A percentile compares a stretch with the other conserved stretches of the same genome.
Conservation (phyloP, 768 basidiomycete species). For the Mycena filopes region DNA sequence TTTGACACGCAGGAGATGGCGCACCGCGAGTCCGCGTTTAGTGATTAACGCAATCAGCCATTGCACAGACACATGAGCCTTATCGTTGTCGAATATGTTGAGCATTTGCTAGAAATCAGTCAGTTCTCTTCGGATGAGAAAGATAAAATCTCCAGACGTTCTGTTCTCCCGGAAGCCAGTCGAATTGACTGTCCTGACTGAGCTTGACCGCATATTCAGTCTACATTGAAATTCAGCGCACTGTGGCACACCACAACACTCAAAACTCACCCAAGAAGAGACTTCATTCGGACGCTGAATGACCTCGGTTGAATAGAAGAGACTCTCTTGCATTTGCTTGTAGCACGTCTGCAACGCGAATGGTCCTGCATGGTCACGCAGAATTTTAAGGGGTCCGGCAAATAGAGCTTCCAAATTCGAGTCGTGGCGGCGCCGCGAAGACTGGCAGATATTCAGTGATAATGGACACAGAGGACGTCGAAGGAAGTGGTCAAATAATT, state of each 20-base stretch:
- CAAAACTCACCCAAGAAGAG: not conserved
- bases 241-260: too few species aligned
- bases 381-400: conserved; percentile 33
- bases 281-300: conserved; percentile 38
- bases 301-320: conserved; percentile 41
- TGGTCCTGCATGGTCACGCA: conserved; percentile 41
- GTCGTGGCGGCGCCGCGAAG: conserved; percentile 40
- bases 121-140: too few species aligned
- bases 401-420: conserved; percentile 42
- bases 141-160: too few species aligned
- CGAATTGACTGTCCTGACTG: not conserved
- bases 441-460: too few species aligned
- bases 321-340: conserved; percentile 43
- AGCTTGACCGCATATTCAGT: not conserved
- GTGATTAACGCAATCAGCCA: not conserved
- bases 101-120: not conserved
- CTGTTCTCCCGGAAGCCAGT: conserved; percentile 35
- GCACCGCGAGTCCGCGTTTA: not conserved
- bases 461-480: not conserved
- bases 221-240: too few species aligned
- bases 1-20: conserved; percentile 5
- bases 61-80: not conserved
- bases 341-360: conserved; percentile 43
- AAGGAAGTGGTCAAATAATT: conserved; percentile 8
- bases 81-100: not conserved